These are phyloP conservation scores for Tephrocybe sp. DNA, from an alignment of 768 basidiomycete genomes.

Conservation along the genomic window DNA sequence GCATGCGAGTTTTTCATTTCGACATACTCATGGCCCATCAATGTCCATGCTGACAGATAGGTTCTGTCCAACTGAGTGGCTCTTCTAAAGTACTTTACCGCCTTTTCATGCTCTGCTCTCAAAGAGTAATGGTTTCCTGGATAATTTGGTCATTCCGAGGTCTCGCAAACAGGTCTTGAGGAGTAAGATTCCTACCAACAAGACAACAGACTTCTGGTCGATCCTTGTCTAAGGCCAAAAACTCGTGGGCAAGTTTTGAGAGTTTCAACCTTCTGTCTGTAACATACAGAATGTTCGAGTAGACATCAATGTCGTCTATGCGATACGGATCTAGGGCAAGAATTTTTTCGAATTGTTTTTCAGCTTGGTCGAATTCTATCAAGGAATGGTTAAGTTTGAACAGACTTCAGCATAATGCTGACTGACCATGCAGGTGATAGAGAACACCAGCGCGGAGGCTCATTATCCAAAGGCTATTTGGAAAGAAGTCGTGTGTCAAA, in stretches of 20 bases:
- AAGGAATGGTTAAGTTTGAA: slow-evolving; percentile 6
- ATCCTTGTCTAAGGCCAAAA: slow-evolving; percentile 85
- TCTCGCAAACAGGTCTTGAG: neutral
- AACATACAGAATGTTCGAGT: slow-evolving; percentile 96
- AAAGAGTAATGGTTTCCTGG: slow-evolving; percentile 97
- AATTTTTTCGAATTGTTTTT: slow-evolving; percentile 81
- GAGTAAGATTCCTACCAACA: slow-evolving; percentile 63
- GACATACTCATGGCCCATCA: slow-evolving; percentile 99
- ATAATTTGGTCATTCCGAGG: slow-evolving; percentile 2
- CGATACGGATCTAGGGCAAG: slow-evolving; percentile 79
- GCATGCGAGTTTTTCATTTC: slow-evolving; percentile 99
- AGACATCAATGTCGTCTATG: slow-evolving; percentile 93
- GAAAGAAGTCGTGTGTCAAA: slow-evolving; percentile 68
- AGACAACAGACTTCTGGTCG: slow-evolving; percentile 96
- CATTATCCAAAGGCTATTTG: slow-evolving; percentile 82
- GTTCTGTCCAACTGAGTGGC: slow-evolving; percentile 94
- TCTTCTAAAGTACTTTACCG: slow-evolving; percentile 91
- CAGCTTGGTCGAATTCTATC: slow-evolving; percentile 85
- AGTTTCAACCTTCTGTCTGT: slow-evolving; percentile 86
- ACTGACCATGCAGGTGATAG: slow-evolving; percentile 87
- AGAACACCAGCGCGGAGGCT: slow-evolving; percentile 81
- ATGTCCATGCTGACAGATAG: slow-evolving; percentile 95
- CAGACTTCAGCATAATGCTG: slow-evolving; percentile 21
- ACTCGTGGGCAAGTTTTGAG: slow-evolving; percentile 89
- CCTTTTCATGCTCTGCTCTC: slow-evolving; percentile 91